Evolutionary conservation across 371 early-diverging fungal genomes (phyloP).

Genomic region (Lichtheimia hyalospora): DNA sequence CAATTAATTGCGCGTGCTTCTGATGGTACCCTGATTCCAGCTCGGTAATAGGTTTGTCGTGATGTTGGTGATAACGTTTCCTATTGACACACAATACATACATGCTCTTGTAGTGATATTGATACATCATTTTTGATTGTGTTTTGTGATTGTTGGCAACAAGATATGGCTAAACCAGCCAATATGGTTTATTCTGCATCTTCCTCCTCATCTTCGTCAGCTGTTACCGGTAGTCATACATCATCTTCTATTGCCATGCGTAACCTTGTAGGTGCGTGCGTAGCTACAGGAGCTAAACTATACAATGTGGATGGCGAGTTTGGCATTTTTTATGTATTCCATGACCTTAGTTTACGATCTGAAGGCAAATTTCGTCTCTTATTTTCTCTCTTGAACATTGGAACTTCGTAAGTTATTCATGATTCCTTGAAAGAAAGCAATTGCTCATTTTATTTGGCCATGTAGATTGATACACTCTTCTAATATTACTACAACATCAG

Average conservation of each 20-base stretch:
- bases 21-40: constrained; percentile 14
- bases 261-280: constrained; percentile 74
- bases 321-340: constrained; percentile 78
- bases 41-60: constrained; percentile 7
- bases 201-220: constrained; percentile 6
- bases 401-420: constrained; percentile 33
- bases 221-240: constrained; percentile 4
- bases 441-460: neutral
- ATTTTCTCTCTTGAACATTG: constrained; percentile 56
- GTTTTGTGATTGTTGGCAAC: constrained; percentile 23
- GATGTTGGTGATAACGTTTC: neutral
- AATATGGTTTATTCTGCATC: constrained; percentile 30
- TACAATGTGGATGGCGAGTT: constrained; percentile 59
- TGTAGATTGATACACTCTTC: neutral
- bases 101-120: constrained; percentile 14
- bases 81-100: too few relatives aligned
- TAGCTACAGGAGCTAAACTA: constrained; percentile 68
- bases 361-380: constrained; percentile 66
- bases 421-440: too few relatives aligned
- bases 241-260: constrained; percentile 37
- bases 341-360: constrained; percentile 68
- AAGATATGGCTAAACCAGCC: constrained; percentile 17
- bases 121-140: constrained; percentile 23
- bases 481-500: constrained; percentile 9
- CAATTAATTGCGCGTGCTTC: constrained; percentile 31